These are phyloP conservation scores for Trypanosoma avium DNA, from an alignment of 208 protist genomes.

Conservation along the genomic window DNA sequence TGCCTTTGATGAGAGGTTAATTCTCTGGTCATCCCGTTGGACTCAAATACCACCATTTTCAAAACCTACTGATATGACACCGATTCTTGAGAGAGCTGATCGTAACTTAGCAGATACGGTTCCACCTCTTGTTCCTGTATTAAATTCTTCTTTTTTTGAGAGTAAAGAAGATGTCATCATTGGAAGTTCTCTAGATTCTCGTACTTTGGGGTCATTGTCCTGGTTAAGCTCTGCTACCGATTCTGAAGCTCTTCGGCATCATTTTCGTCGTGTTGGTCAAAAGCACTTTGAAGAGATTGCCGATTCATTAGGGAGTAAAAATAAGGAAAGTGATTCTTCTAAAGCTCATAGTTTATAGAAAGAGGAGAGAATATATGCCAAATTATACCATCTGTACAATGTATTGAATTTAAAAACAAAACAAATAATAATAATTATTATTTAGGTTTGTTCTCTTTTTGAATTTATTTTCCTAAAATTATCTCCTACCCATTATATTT, in stretches of 20 bases:
- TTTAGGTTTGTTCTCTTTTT: no score
- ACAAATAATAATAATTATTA: no score
- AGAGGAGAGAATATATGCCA: no score
- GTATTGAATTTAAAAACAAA: no score
- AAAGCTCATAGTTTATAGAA: no score
- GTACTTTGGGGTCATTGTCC: slow-evolving; percentile 10
- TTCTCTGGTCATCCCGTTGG: neutral
- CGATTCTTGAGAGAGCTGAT: slow-evolving; percentile 9
- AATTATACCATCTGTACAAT: no score
- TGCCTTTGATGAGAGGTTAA: neutral
- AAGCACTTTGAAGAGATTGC: neutral
- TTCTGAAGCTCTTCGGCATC: neutral
- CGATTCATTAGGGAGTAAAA: neutral
- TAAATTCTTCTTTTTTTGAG: neutral
- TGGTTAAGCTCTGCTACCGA: slow-evolving; percentile 1
- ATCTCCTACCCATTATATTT: no score
- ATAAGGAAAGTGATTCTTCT: neutral
- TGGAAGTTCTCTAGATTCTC: slow-evolving; percentile 13
- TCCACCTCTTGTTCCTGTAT: slow-evolving; percentile 5
- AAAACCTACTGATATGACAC: slow-evolving; percentile 1
- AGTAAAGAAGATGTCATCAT: neutral
- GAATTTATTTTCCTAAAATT: no score
- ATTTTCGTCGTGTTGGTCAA: neutral
- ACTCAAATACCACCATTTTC: slow-evolving; percentile 7
- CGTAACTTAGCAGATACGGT: neutral